Evolutionary conservation across 1,139 yeast genomes (phyloP), one percentile per base, ranked within the genome.

Genomic region (Casaregolazyma suthepensis): DNA sequence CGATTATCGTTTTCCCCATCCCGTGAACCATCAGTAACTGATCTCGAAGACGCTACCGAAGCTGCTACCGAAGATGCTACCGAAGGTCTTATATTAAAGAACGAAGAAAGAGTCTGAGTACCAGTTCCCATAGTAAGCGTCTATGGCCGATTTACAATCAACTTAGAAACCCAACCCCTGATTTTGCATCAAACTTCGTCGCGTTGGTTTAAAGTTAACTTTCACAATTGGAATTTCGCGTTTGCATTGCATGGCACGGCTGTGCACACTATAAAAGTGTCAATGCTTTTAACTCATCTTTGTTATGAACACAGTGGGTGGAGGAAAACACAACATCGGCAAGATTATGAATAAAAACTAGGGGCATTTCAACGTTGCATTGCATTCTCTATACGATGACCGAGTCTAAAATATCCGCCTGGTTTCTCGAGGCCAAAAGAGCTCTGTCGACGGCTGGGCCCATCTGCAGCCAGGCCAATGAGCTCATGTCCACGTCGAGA

Each of bases 391-490:
- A 31, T 10, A 13, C 37, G n/a, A 31, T 35, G 40, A 35, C n/a
- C 17, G 40, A 35, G 13, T 35, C 40, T 5, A 26, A 12, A 15
- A 31, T 20, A 15, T 37, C 46, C 12, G 6, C 48, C 10, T 66
- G 71, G 64, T 59, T 66, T 20, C 52, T 52, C 29, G 72, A 69
- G 52, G 72, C 74, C 5, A 64, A 69, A 53, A 64, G 58, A 52
- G 66, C 72, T 2, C 60, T 71, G 17, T 61, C 70, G 2, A 62
- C 63, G 15, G 74, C 73, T 0, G 74, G 71, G 10, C 71, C 72
- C 5, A 62, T 70, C 29, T 70, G 73, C 51, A 60, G 64, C n/a
- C 69, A 64, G 38, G 72, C 72, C 26, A 71, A 68, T 56, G 61
- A 61, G 6, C 54, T 63, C 17, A 62, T 68, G n/a, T 55, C 61